Evolutionary conservation across 345 rosid species (phyloP).

Genomic region (Populus davidiana): DNA sequence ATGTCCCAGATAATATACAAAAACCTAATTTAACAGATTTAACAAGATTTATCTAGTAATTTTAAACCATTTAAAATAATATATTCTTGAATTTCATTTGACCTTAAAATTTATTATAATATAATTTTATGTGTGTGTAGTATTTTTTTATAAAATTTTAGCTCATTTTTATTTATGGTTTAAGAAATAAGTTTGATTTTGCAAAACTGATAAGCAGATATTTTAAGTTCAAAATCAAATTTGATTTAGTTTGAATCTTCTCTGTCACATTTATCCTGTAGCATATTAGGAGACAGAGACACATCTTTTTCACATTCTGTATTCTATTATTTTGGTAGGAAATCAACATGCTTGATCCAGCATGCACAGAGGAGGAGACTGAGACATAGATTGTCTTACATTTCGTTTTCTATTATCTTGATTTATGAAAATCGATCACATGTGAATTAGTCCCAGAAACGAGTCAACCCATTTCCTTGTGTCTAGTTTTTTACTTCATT

Average conservation of each 20-base stretch:
- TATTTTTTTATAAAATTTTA: too few relatives aligned
- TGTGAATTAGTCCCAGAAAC: neutral
- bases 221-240: too few relatives aligned
- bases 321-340: too few relatives aligned
- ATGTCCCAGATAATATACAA: too few relatives aligned
- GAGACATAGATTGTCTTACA: neutral
- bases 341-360: neutral
- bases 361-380: neutral
- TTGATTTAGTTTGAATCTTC: neutral
- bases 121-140: fast-evolving
- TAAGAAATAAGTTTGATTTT: too few relatives aligned
- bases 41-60: too few relatives aligned
- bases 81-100: too few relatives aligned
- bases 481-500: neutral
- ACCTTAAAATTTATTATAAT: too few relatives aligned
- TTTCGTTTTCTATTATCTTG: neutral
- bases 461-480: neutral
- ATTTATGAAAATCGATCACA: neutral
- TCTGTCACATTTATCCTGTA: neutral
- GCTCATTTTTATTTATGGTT: too few relatives aligned
- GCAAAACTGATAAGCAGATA: too few relatives aligned
- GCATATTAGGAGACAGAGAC: neutral
- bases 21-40: too few relatives aligned
- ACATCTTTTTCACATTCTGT: too few relatives aligned
- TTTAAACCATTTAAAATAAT: fast-evolving